Evolutionary conservation across 495 filamentous ascomycete species (phyloP).

Genomic region (Pyronema domesticum): DNA sequence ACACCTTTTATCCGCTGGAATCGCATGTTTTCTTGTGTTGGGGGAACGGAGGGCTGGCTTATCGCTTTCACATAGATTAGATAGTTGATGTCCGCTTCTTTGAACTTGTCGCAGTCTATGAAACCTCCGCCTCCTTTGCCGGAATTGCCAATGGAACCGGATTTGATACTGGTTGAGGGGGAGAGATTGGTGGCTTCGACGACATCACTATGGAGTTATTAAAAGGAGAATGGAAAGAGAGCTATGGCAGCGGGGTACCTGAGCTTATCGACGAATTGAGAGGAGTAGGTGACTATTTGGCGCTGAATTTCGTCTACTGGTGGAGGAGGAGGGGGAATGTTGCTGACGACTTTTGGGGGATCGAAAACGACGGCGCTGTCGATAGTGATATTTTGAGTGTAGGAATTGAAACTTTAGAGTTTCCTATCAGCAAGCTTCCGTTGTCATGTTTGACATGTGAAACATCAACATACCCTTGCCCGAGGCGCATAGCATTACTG

Average conservation of each 20-base stretch:
- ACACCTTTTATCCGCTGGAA: conserved; percentile 1
- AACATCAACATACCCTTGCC: neutral
- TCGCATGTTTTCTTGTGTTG: neutral
- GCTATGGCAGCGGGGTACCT: neutral
- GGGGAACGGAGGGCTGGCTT: neutral
- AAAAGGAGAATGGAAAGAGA: neutral
- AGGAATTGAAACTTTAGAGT: neutral
- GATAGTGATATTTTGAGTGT: conserved; percentile 2
- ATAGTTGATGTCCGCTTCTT: conserved; percentile 4
- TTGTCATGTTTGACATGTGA: neutral
- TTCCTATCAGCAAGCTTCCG: neutral
- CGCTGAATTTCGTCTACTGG: neutral
- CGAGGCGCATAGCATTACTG: conserved; percentile 3
- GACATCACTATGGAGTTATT: neutral
- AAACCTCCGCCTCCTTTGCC: conserved; percentile 3
- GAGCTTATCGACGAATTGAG: conserved; percentile 2
- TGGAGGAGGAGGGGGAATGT: neutral
- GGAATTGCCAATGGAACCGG: neutral
- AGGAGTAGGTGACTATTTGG: neutral
- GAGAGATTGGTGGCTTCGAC: conserved; percentile 5
- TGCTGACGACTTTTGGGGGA: neutral
- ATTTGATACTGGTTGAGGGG: conserved; percentile 1
- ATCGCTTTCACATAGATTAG: neutral
- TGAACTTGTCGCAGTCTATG: conserved; percentile 4
- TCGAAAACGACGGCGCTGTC: conserved; percentile 3